Evolutionary conservation across 2,329 filamentous ascomycete species (phyloP), one percentile per base, ranked within the genome.

Genomic region (Alternaria sp.): DNA sequence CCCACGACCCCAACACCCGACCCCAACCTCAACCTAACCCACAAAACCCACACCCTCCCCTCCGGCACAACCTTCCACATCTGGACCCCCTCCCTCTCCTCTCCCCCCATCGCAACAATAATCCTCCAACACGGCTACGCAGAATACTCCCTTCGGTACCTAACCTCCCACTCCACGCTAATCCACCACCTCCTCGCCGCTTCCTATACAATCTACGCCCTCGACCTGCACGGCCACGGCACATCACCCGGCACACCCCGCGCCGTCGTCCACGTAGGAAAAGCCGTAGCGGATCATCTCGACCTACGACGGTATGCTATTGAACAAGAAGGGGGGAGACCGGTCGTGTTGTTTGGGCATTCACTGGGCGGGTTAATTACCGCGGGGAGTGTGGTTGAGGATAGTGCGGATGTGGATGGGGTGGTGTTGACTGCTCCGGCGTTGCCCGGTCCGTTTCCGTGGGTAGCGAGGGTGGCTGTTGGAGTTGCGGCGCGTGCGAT

Each of bases 91-190:
- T 0, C 19, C 4, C 13, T 26, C n/a, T 2, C 17, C 5, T 13
- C 23, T 1, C 13, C 45, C 21, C 11, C 44, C 5, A 23, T 23
- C 17, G 51, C 51, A 13, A 52, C 43, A 9, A 19, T 60, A 6
- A 36, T 63, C 32, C 46, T 63, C 7, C 61, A 63, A 43, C 61
- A 63, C 15, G 61, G 61, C 21, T 63, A 60, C 19, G 57, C 51
- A 26, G 61, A 63, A 47, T 63, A 63, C 40, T 52, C 61, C 9
- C 5, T 30, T 7, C 57, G 61, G 3, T 63, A 60, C 45, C 36
- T 60, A 7, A 28, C 40, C 9, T 47, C 61, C 6, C 61, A 63
- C 23, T 57, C 59, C 46, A 17, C 36, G 13, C 30, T 63, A 26
- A 55, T 63, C 36, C 12, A n/a, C 5, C 51, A 63, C 46, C 17